Conservation (phyloP, 164 flowering plant genomes). For the Magnolia officinalis region DNA sequence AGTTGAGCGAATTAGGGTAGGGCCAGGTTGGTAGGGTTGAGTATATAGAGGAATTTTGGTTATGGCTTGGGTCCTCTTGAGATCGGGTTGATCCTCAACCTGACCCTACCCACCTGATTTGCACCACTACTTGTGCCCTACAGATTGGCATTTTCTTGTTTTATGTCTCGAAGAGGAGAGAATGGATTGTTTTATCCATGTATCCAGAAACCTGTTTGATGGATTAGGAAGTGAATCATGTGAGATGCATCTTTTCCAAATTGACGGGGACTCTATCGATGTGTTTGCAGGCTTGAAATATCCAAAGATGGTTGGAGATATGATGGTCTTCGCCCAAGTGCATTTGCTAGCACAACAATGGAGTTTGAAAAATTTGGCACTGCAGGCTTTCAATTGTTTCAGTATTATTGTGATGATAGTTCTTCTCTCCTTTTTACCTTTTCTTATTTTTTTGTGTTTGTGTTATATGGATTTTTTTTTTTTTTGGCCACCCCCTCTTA, state of each 20-base stretch:
- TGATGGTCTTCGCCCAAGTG: background rate
- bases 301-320: background rate
- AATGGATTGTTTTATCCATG: too few relatives aligned
- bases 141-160: too few relatives aligned
- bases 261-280: background rate
- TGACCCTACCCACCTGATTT: too few relatives aligned
- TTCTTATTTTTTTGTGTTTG: background rate
- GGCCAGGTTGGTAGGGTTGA: too few relatives aligned
- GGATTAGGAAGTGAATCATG: background rate
- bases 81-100: too few relatives aligned
- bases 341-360: background rate
- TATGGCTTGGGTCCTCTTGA: too few relatives aligned
- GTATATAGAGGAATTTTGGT: too few relatives aligned
- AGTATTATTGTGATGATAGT: background rate
- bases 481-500: background rate
- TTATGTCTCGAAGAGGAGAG: too few relatives aligned
- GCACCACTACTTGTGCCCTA: background rate
- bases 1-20: too few relatives aligned
- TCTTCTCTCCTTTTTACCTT: background rate
- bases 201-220: background rate
- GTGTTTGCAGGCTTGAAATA: conserved; percentile 3
- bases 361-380: background rate
- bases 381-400: conserved; percentile 3
- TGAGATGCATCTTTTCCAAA: background rate
- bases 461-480: too few relatives aligned